Conservation (phyloP, 805 yeast genomes). For the Wickerhamiella siamensis region DNA sequence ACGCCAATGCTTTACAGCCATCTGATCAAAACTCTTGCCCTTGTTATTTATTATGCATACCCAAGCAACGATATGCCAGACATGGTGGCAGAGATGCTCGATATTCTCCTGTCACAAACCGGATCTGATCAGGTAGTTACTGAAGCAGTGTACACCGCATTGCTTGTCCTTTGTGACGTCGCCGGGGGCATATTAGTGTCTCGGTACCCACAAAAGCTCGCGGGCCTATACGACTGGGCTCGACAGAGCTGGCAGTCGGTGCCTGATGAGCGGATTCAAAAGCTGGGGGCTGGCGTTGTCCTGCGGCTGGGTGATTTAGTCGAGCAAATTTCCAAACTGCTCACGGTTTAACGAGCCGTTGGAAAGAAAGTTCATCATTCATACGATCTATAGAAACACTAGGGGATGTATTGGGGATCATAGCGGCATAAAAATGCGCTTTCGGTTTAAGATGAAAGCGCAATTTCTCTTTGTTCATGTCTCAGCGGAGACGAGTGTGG, state of each 20-base stretch:
- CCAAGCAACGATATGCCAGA: slow-evolving; percentile 40
- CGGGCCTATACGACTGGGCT: slow-evolving; percentile 22
- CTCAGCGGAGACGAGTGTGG: no score
- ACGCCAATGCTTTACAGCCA: slow-evolving; percentile 36
- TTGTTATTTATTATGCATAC: slow-evolving; percentile 43
- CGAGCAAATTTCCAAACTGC: slow-evolving; percentile 4
- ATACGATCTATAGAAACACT: no score
- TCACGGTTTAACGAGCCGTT: no score
- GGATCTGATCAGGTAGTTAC: slow-evolving; percentile 14
- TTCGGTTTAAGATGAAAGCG: no score
- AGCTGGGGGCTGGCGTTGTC: slow-evolving; percentile 24
- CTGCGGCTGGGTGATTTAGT: slow-evolving; percentile 18
- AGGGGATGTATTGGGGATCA: no score
- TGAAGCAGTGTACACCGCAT: slow-evolving; percentile 23
- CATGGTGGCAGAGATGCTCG: slow-evolving; percentile 42
- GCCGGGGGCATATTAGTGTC: slow-evolving; percentile 19
- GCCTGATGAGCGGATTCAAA: slow-evolving; percentile 18
- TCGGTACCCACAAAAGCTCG: slow-evolving; percentile 19
- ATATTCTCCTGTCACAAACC: slow-evolving; percentile 13
- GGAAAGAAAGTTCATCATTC: no score
- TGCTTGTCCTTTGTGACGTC: slow-evolving; percentile 23
- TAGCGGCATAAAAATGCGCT: no score
- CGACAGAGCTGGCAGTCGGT: slow-evolving; percentile 21
- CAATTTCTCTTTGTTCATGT: no score
- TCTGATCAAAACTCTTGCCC: slow-evolving; percentile 41